Evolutionary conservation across 768 basidiomycete genomes (phyloP).

Genomic region (Coprinopsis sp.): DNA sequence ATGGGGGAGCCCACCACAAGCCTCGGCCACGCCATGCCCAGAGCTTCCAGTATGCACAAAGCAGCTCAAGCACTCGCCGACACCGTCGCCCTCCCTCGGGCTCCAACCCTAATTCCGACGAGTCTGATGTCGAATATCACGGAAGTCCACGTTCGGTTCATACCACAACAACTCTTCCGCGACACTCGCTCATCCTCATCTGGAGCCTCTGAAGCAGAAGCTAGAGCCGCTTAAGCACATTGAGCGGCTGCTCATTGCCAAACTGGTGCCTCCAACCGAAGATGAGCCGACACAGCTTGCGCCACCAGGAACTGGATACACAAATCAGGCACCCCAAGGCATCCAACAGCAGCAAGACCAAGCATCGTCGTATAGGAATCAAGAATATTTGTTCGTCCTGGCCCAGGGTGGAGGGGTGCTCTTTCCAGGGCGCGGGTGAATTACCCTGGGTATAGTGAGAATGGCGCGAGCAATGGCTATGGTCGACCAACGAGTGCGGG

Average conservation of each 20-base stretch:
- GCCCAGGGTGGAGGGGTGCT: conserved; percentile 60
- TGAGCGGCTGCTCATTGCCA: conserved; percentile 64
- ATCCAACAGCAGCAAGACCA: conserved; percentile 6
- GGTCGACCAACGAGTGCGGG: conserved; percentile 41
- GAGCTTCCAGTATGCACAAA: conserved; percentile 16
- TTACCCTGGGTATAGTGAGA: conserved; percentile 23
- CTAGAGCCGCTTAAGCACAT: conserved; percentile 66
- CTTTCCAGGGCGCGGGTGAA: conserved; percentile 42
- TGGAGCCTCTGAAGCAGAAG: conserved; percentile 58
- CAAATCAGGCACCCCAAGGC: conserved; percentile 9
- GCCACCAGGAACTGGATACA: conserved; percentile 17
- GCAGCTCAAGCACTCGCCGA: conserved; percentile 16
- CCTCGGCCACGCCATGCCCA: conserved; percentile 9
- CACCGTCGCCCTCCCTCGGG: conserved; percentile 17
- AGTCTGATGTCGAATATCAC: conserved; percentile 18
- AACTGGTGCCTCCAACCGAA: conserved; percentile 64
- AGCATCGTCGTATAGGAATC: conserved; percentile 29
- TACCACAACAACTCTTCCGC: conserved; percentile 20
- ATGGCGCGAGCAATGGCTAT: conserved; percentile 12
- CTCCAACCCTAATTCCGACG: conserved; percentile 20
- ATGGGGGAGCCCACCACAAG: not conserved
- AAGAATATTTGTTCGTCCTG: conserved; percentile 64
- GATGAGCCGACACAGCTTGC: conserved; percentile 46
- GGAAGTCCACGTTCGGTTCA: conserved; percentile 9
- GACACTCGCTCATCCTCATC: conserved; percentile 24